Conservation (phyloP, 2,329 filamentous ascomycete species). For the Pyrenophora teres region DNA sequence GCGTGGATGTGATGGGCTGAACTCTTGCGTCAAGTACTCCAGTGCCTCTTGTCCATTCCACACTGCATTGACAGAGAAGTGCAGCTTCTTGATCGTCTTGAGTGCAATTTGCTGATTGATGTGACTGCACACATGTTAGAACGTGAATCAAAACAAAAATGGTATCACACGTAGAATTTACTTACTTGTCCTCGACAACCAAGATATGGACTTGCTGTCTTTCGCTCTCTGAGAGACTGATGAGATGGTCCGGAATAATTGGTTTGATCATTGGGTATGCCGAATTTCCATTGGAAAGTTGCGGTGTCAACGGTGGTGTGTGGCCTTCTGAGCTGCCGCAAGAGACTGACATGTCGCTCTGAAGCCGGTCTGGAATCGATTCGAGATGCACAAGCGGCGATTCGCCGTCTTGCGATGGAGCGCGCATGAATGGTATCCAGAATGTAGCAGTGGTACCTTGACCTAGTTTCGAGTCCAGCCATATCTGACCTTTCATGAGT, state of each 20-base stretch:
- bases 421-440: constrained; percentile 76
- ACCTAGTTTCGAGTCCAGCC: constrained; percentile 68
- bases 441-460: constrained; percentile 75
- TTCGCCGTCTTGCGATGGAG: constrained; percentile 58
- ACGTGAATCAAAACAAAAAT: neutral
- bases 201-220: constrained; percentile 70
- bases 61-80: constrained; percentile 71
- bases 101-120: constrained; percentile 79
- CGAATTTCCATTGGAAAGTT: constrained; percentile 24
- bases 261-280: constrained; percentile 34
- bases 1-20: constrained; percentile 57
- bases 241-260: constrained; percentile 35
- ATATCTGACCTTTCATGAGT: constrained; percentile 78
- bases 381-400: constrained; percentile 65
- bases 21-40: constrained; percentile 66
- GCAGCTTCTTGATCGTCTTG: constrained; percentile 74
- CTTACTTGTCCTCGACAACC: constrained; percentile 80
- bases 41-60: constrained; percentile 82
- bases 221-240: constrained; percentile 61
- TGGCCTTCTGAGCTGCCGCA: constrained; percentile 68
- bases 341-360: constrained; percentile 61
- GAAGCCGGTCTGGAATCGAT: constrained; percentile 69
- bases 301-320: constrained; percentile 50
- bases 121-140: constrained; percentile 32
- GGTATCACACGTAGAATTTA: constrained; percentile 13